Evolutionary conservation across 1,284 basidiomycete genomes (phyloP), one percentile per base, ranked within the genome.

Genomic region (Apiotrichum porosum): DNA sequence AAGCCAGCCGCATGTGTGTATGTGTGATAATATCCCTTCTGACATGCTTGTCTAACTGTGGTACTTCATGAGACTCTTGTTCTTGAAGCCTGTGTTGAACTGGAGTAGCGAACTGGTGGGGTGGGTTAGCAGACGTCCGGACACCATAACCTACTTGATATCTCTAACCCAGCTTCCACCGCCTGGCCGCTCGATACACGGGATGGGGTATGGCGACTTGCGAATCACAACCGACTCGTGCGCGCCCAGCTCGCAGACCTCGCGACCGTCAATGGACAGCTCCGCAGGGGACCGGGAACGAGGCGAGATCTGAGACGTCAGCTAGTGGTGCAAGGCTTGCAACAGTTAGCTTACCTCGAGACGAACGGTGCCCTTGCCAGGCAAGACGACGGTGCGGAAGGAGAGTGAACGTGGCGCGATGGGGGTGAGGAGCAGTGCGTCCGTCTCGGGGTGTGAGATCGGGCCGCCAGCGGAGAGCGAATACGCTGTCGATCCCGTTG

Each of bases 401-500:
- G 87, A 91, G 30, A 97, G 76, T 60, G 88, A 92, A 37, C 94
- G 81, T 22, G 94, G 93, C 62, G 90, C 93, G 58, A 97, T 95
- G 6, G 93, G 93, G 0, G 94, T 97, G 22, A 97, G 76, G 10
- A 97, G 84, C 42, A 97, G 79, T 1, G 89, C 87, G 57, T 87
- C 87, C 18, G 94, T 78, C 3, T 87, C 89, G 0, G 94, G 94
- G 62, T 97, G 93, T 0, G 95, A 89, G 58, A 97, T 97, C 1
- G 94, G 93, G 8, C 93, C 93, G 21, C 93, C 93, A 0, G 93
- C 89, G 2, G 91, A 94, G 30, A 97, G 80, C 1, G 92, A 95
- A 72, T 97, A 97, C 3, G 94, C 93, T 1, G 94, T 97, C 14
- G 92, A 97, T 1, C 93, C 93, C 0, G 93, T 97, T 4, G 93